Evolutionary conservation across 2,329 filamentous ascomycete genomes (phyloP).

Genomic region (Epichloe hybrida): DNA sequence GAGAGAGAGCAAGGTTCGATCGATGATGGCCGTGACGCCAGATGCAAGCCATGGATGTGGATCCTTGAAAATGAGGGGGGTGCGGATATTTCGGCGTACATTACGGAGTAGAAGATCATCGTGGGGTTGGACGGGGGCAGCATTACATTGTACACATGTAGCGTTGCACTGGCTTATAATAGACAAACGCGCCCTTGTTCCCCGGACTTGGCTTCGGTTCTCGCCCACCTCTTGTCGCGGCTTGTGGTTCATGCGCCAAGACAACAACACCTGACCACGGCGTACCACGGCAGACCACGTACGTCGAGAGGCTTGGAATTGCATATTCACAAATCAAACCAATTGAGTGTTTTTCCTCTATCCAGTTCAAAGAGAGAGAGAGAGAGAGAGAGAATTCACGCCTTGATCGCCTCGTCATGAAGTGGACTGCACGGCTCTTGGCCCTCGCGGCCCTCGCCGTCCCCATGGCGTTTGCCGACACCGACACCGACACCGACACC

Average conservation of each 20-base stretch:
- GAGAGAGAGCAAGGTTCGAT: too few relatives aligned
- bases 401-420: constrained; percentile 9
- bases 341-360: background rate
- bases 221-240: background rate
- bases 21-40: background rate
- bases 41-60: background rate
- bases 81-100: background rate
- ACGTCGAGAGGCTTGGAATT: too few relatives aligned
- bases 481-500: background rate
- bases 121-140: background rate
- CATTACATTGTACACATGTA: too few relatives aligned
- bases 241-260: too few relatives aligned
- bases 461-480: constrained; percentile 7
- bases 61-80: background rate
- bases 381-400: background rate
- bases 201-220: background rate
- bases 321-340: background rate
- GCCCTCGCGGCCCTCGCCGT: constrained; percentile 9
- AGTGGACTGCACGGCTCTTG: constrained; percentile 7
- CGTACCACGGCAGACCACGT: too few relatives aligned
- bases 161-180: background rate
- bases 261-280: too few relatives aligned
- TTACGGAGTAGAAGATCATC: too few relatives aligned
- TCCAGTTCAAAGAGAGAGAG: background rate
- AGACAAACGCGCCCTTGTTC: background rate